Percentiles rank a stretch among this genome's conserved stretches.
These are phyloP conservation scores for Asclepias syriaca DNA, from an alignment of 257 asterid genomes.

Conservation along the genomic window DNA sequence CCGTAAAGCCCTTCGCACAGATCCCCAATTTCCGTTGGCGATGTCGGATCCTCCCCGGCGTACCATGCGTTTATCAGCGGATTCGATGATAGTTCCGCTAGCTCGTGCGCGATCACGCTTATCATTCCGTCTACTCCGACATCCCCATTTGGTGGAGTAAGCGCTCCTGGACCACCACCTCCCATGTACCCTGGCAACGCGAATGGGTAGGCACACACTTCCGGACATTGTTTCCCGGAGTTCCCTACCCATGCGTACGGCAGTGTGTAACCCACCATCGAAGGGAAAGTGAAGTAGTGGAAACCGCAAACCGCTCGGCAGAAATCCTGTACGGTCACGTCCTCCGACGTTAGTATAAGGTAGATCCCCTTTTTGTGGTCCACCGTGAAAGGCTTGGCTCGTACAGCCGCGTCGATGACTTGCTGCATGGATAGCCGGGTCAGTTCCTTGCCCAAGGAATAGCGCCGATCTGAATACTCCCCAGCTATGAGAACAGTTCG, in stretches of 20 bases:
- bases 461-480: slow-evolving; percentile 56
- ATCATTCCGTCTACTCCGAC: slow-evolving; percentile 85
- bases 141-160: slow-evolving; percentile 70
- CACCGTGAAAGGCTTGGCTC: slow-evolving; percentile 64
- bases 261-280: slow-evolving; percentile 69
- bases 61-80: slow-evolving; percentile 98
- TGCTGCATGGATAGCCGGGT: slow-evolving; percentile 66
- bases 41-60: slow-evolving; percentile 91
- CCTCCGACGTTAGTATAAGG: slow-evolving; percentile 69
- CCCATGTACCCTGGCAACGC: slow-evolving; percentile 82
- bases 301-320: slow-evolving; percentile 95
- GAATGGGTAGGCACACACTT: slow-evolving; percentile 89
- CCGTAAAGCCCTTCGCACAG: slow-evolving; percentile 93
- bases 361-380: slow-evolving; percentile 82
- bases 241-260: slow-evolving; percentile 96
- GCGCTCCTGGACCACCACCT: slow-evolving; percentile 53
- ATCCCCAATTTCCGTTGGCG: slow-evolving; percentile 90
- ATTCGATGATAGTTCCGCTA: slow-evolving; percentile 85
- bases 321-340: slow-evolving; percentile 83
- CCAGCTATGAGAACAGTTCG: slow-evolving; percentile 60
- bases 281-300: slow-evolving; percentile 90
- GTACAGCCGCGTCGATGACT: slow-evolving; percentile 70
- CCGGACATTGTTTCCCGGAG: slow-evolving; percentile 86
- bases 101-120: slow-evolving; percentile 85
- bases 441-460: slow-evolving; percentile 63